Base-by-base conservation (phyloP, 257 asterid genomes). In the Scutellaria galericulata region DNA sequence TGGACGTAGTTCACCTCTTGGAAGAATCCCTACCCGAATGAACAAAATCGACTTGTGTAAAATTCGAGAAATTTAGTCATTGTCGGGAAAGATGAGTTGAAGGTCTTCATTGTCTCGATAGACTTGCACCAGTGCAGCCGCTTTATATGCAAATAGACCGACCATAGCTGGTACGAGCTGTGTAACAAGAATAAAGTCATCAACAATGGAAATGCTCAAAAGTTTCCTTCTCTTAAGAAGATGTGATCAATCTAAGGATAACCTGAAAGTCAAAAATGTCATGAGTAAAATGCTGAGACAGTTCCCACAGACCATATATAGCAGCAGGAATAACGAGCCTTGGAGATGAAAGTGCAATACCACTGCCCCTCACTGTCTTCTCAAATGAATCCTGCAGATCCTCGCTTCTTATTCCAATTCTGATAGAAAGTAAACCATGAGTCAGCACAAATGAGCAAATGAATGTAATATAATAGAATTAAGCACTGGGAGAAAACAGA, bases 31-130 rank as follows among this genome's bases (percentile, higher is more conserved):
- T 62, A 72, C 48, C 42, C 24, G 12, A 63, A 60, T 37, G 12
- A 31, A 68, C 60, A 68, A 66, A 76, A 73, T 64, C 15, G 58
- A 68, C 9, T n/a, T 20, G 7, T 7, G 46, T 44, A 59, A 61
- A 64, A 45, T 64, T 40, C 64, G 51, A 64, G 51, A 51, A 20
- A 57, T 73, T 68, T 40, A 83, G 71, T 37, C 64, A 57, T 62
- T 80, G 5, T 80, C 96, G 0, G 97, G 97, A 67, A 95, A 92
- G 79, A 95, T 85, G 20, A 95, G 50, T 31, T 83, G 88, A 76
- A 95, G 96, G 76, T 90, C 97, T 77, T 92, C 96, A 15, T 95
- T 92, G 83, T 95, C 99, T 72, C 99, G 85, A 68, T 95, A 95
- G 20, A 95, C 96, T 88, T 95, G 98, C 64, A 95, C 97, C 41